These are phyloP conservation scores for Turritis glabra DNA, from an alignment of 345 rosid genomes.

Conservation along the genomic window DNA sequence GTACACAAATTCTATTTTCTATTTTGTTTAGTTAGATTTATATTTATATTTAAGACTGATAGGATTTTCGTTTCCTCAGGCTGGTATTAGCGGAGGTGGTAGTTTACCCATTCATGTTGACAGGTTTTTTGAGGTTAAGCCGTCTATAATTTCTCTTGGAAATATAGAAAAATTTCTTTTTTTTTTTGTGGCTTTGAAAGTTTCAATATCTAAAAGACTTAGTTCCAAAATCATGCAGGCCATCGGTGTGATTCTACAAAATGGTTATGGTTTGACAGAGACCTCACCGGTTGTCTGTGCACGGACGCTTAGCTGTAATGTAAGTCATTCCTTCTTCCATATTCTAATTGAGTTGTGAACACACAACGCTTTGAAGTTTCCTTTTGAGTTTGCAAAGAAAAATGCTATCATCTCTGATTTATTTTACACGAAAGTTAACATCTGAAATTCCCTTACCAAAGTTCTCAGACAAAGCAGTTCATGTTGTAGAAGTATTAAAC, in stretches of 20 bases:
- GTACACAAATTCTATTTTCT: not conserved
- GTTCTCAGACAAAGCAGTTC: not conserved
- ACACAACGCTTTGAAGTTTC: not conserved
- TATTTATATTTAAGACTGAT: constrained; percentile 15
- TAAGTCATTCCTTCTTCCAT: constrained; percentile 38
- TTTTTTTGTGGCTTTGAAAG: not conserved
- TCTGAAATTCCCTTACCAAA: not conserved
- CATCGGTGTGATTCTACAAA: constrained; percentile 75
- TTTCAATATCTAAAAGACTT: constrained; percentile 13
- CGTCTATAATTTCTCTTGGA: not conserved
- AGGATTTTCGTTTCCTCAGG: constrained; percentile 50
- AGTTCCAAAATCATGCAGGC: constrained; percentile 57
- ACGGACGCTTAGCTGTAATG: constrained; percentile 69
- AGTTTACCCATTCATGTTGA: constrained; percentile 80
- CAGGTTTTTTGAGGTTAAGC: constrained; percentile 87
- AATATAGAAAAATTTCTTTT: not conserved
- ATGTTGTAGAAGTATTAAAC: not conserved
- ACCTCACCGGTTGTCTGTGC: constrained; percentile 86
- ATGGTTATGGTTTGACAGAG: constrained; percentile 96
- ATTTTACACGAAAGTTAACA: not conserved
- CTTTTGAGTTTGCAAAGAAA: not conserved
- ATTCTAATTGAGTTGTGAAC: not conserved
- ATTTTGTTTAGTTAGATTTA: not conserved
- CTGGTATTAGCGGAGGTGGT: constrained; percentile 95
- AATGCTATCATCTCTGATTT: not conserved